Percentiles rank a stretch among this genome's conserved stretches.
These are phyloP conservation scores for Pyrenophora graminea DNA, from an alignment of 2,329 filamentous ascomycete species.

Conservation along the genomic window DNA sequence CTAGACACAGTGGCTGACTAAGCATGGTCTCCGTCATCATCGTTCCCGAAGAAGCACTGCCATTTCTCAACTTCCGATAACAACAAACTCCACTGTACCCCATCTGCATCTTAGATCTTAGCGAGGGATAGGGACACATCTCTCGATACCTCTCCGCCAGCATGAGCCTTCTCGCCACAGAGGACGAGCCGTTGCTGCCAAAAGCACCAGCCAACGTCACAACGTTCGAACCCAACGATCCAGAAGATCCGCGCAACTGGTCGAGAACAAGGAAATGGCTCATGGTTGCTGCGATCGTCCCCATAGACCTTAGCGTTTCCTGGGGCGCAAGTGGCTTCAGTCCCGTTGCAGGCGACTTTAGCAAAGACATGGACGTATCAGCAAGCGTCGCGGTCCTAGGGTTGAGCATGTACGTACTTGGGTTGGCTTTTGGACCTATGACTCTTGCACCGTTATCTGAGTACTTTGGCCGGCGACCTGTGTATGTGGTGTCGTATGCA, in stretches of 20 bases:
- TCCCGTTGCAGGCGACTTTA: constrained; percentile 50
- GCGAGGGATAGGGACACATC: not conserved
- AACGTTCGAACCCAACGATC: constrained; percentile 23
- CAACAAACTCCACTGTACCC: no score
- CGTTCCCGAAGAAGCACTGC: no score
- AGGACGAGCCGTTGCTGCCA: constrained; percentile 17
- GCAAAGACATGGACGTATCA: constrained; percentile 48
- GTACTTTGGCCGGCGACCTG: constrained; percentile 51
- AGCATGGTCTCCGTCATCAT: no score
- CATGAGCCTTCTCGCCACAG: constrained; percentile 2
- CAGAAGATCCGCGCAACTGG: constrained; percentile 45
- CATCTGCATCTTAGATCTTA: no score
- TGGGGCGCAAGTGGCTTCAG: constrained; percentile 57
- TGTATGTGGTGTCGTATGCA: constrained; percentile 51
- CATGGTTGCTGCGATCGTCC: constrained; percentile 42
- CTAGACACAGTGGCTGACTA: no score
- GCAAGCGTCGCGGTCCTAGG: constrained; percentile 51
- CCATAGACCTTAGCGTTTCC: constrained; percentile 44
- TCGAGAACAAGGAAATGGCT: constrained; percentile 39
- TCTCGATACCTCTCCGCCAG: not conserved
- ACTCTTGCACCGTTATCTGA: constrained; percentile 41
- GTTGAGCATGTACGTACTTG: constrained; percentile 54
- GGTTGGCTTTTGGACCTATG: constrained; percentile 50
- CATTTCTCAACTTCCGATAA: no score
- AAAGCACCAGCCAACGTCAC: constrained; percentile 14